Conservation (phyloP, 768 basidiomycete species). For the Boletus barrowsii region DNA sequence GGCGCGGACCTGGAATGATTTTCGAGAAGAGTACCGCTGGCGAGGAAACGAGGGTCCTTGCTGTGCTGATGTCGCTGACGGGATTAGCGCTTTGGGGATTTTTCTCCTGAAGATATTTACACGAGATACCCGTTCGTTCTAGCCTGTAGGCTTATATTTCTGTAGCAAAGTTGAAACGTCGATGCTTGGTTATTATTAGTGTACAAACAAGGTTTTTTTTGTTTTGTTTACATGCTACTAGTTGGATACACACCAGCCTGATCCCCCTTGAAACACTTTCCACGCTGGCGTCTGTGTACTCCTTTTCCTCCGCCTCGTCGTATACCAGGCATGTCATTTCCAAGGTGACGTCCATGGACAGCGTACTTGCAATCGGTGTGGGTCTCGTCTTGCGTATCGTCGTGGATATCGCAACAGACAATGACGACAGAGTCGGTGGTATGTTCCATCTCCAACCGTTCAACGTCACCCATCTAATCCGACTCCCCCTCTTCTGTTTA, state of each 20-base stretch:
- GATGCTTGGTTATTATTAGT: neutral
- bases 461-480: neutral
- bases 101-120: constrained; percentile 17
- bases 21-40: constrained; percentile 62
- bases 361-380: constrained; percentile 61
- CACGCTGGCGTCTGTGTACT: constrained; percentile 31
- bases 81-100: constrained; percentile 33
- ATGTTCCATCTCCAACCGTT: constrained; percentile 4
- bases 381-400: constrained; percentile 66
- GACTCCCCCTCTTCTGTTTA: constrained; percentile 16
- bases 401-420: constrained; percentile 45
- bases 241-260: neutral
- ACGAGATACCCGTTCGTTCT: neutral
- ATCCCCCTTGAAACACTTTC: constrained; percentile 2
- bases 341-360: constrained; percentile 54
- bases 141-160: neutral
- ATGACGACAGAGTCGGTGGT: constrained; percentile 32
- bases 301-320: constrained; percentile 25
- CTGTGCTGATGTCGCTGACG: constrained; percentile 25
- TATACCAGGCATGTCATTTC: constrained; percentile 29
- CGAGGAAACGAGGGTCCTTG: constrained; percentile 50
- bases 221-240: constrained; percentile 1
- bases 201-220: neutral
- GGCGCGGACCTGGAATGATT: constrained; percentile 43
- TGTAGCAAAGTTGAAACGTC: neutral